phyloP scores from a whole-genome alignment of 208 protist genomes.

The Trypanosoma boissoni region DNA sequence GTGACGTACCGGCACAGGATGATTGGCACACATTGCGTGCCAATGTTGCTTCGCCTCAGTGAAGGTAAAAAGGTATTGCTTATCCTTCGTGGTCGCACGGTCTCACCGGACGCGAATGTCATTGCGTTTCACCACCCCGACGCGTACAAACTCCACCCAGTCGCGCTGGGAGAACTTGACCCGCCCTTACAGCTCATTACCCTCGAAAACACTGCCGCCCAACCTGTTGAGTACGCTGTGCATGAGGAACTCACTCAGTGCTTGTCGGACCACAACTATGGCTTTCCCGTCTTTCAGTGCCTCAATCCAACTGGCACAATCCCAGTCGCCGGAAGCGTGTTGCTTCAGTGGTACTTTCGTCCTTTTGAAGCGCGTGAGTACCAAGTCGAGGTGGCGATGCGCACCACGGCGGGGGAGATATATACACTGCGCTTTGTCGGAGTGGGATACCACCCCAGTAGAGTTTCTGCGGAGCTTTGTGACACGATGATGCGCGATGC shows the following conservation, averaged over 20 bases:
- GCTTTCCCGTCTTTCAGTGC: constrained; percentile 88
- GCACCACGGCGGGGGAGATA: constrained; percentile 48
- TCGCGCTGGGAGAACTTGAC: constrained; percentile 86
- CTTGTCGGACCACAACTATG: constrained; percentile 61
- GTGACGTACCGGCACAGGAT: constrained; percentile 62
- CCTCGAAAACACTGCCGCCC: constrained; percentile 64
- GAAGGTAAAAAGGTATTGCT: constrained; percentile 77
- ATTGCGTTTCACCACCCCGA: constrained; percentile 66
- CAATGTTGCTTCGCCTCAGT: constrained; percentile 71
- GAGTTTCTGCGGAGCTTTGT: constrained; percentile 22
- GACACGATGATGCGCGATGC: constrained; percentile 34
- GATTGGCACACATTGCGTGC: constrained; percentile 75
- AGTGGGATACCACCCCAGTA: constrained; percentile 77
- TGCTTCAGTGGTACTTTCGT: constrained; percentile 86
- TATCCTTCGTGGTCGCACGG: constrained; percentile 80
- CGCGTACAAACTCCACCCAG: constrained; percentile 65
- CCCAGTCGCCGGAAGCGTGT: constrained; percentile 35
- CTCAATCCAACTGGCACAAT: constrained; percentile 77
- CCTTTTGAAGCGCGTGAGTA: constrained; percentile 84
- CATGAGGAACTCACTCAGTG: constrained; percentile 43
- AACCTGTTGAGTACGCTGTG: constrained; percentile 63
- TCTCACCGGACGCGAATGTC: constrained; percentile 41
- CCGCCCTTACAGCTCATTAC: constrained; percentile 81
- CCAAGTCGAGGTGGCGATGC: constrained; percentile 57
- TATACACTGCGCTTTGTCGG: constrained; percentile 71